phyloP scores from a whole-genome alignment of 164 flowering plant species.

The Nelumbo lutea region DNA sequence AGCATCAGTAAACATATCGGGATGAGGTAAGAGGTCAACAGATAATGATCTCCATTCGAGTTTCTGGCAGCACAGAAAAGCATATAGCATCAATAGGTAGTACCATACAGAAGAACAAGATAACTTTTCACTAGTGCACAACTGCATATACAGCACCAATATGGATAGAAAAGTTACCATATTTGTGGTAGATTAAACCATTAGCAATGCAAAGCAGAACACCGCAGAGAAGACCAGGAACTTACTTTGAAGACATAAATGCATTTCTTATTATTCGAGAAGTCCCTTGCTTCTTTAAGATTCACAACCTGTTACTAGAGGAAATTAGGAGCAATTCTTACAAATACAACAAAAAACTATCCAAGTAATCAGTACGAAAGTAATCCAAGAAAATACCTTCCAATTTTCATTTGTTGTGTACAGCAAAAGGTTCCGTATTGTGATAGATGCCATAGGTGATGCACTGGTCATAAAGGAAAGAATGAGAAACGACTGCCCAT shows the following conservation, averaged over 20 bases:
- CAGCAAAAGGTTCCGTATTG: constrained; percentile 76
- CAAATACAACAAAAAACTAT: constrained; percentile 3
- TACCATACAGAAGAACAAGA: background rate
- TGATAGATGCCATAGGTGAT: constrained; percentile 90
- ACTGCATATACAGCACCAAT: background rate
- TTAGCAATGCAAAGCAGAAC: background rate
- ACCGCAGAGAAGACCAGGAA: background rate
- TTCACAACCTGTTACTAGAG: constrained; percentile 63
- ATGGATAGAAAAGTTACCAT: background rate
- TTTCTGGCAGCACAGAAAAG: constrained; percentile 54
- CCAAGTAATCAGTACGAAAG: background rate
- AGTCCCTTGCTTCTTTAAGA: constrained; percentile 95
- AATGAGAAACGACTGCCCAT: background rate
- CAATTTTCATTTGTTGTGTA: constrained; percentile 91
- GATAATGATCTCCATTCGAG: constrained; percentile 95
- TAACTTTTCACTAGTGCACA: background rate
- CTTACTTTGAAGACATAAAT: constrained; percentile 93
- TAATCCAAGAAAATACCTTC: constrained; percentile 48
- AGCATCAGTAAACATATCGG: constrained; percentile 92
- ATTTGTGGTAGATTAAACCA: background rate
- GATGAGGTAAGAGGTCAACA: constrained; percentile 93
- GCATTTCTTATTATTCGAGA: constrained; percentile 57
- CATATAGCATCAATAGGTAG: background rate
- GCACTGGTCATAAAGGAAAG: constrained; percentile 45
- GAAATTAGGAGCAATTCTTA: constrained; percentile 10